phyloP scores from a whole-genome alignment of 768 basidiomycete species.

The Boletus tylopilopsis region DNA sequence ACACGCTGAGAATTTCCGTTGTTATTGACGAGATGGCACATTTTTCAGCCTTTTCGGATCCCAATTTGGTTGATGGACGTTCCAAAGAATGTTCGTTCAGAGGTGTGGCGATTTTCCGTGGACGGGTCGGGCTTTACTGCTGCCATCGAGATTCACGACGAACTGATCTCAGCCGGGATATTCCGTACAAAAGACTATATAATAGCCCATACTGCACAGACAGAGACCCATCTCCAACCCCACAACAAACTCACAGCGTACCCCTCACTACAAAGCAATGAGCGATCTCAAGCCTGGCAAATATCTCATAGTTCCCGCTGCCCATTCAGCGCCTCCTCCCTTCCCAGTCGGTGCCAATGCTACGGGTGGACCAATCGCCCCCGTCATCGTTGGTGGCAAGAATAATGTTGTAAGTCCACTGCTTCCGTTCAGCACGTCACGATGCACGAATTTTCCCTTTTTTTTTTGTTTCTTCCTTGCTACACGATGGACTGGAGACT shows the following conservation, averaged over 20 bases:
- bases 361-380: background rate
- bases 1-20: no score
- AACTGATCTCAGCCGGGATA: background rate
- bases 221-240: background rate
- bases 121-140: no score
- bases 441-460: no score
- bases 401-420: background rate
- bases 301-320: background rate
- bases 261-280: background rate
- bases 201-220: background rate
- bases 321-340: background rate
- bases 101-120: no score
- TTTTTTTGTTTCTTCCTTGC: no score
- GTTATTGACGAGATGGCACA: no score
- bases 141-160: no score
- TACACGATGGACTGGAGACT: no score
- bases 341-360: background rate
- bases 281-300: no score
- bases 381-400: background rate
- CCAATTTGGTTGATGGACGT: no score
- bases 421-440: background rate
- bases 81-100: no score
- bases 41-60: no score
- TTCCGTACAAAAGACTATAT: background rate
- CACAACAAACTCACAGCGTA: background rate